These are phyloP conservation scores for Haberlea rhodopensis DNA, from an alignment of 257 asterid genomes.

Conservation along the genomic window DNA sequence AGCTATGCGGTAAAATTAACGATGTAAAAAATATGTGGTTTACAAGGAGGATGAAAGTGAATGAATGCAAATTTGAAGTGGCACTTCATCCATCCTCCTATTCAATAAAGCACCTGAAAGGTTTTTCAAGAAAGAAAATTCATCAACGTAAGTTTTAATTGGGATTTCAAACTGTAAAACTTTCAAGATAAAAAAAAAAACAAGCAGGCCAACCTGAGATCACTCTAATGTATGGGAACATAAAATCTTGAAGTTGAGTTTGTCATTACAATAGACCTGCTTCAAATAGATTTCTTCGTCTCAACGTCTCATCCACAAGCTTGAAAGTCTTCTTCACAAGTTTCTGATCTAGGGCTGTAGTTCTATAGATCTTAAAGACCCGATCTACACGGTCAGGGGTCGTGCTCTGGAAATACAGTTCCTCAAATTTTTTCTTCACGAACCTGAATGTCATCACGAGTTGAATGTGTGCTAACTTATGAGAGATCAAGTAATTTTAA, in stretches of 20 bases:
- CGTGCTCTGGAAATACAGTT: slow-evolving; percentile 89
- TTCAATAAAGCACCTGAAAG: background rate
- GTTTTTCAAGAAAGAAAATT: background rate
- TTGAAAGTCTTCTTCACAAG: slow-evolving; percentile 99
- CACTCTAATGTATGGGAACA: slow-evolving; percentile 12
- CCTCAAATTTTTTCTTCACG: slow-evolving; percentile 97
- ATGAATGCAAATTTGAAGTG: background rate
- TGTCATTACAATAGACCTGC: slow-evolving; percentile 77
- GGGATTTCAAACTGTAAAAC: slow-evolving; percentile 18
- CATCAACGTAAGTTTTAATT: background rate
- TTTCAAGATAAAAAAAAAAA: slow-evolving; percentile 18
- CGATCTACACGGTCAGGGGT: slow-evolving; percentile 93
- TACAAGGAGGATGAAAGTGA: background rate
- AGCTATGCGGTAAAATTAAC: background rate
- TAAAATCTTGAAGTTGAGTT: slow-evolving; percentile 10
- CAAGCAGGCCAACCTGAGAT: slow-evolving; percentile 8
- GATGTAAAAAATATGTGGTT: background rate
- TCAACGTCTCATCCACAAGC: slow-evolving; percentile 92
- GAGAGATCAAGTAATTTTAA: background rate
- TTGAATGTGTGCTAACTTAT: background rate
- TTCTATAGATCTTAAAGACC: slow-evolving; percentile 90
- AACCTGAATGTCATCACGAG: slow-evolving; percentile 47
- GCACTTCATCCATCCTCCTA: background rate
- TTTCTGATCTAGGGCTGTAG: slow-evolving; percentile 95
- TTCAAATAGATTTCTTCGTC: slow-evolving; percentile 89